These are phyloP conservation scores for Ambrosia trifida DNA, from an alignment of 129 eudicot genomes.

Conservation along the genomic window DNA sequence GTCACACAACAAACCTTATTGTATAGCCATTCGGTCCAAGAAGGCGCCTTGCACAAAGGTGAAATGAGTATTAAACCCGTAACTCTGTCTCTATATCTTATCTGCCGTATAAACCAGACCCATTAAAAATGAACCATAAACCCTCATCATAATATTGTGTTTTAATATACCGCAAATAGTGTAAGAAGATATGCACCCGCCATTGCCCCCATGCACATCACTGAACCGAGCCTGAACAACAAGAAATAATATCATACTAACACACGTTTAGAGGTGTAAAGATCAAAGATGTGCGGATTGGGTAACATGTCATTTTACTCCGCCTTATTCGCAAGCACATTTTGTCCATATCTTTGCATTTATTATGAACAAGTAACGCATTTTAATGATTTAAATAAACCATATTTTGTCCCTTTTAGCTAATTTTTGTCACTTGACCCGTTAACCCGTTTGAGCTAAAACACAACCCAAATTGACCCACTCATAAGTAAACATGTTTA, in stretches of 20 bases:
- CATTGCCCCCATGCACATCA: slow-evolving; percentile 17
- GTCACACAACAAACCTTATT: slow-evolving; percentile 59
- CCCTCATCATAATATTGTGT: neutral
- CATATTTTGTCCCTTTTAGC: no score
- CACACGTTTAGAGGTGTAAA: neutral
- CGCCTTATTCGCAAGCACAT: no score
- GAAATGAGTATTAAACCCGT: slow-evolving; percentile 88
- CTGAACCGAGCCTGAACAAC: neutral
- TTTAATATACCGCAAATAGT: slow-evolving; percentile 58
- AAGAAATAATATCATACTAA: neutral
- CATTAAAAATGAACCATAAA: neutral
- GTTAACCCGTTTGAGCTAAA: no score
- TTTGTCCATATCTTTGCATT: no score
- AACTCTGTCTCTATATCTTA: slow-evolving; percentile 78
- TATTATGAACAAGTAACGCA: no score
- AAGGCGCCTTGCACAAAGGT: slow-evolving; percentile 87
- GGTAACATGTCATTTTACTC: no score
- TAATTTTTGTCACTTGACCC: no score
- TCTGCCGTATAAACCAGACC: slow-evolving; percentile 43
- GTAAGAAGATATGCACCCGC: slow-evolving; percentile 85
- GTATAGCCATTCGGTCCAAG: slow-evolving; percentile 93
- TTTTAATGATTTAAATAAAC: no score
- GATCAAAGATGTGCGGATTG: no score
- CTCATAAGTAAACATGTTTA: no score
- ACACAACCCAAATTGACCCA: no score